Evolutionary conservation across 208 protist genomes (phyloP).

Genomic region (Trichomonas vaginalis): DNA sequence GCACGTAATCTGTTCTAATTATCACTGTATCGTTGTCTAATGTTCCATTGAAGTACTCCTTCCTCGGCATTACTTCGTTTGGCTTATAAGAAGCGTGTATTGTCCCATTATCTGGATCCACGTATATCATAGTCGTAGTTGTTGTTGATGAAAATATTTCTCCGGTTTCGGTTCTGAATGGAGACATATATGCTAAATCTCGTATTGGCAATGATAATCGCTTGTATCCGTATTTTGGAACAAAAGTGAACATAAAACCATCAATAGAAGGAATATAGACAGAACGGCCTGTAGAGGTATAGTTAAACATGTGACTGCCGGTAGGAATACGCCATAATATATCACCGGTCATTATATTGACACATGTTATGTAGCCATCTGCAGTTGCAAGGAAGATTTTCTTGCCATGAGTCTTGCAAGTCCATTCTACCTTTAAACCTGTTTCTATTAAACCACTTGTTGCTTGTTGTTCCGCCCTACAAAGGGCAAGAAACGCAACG

Average conservation of each 20-base stretch:
- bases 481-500: too few relatives aligned
- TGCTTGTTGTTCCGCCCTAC: too few relatives aligned
- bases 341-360: background rate
- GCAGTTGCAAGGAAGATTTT: background rate
- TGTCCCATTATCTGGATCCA: background rate
- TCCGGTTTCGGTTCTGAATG: background rate
- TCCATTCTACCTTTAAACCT: background rate
- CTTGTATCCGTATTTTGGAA: background rate
- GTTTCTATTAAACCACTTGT: background rate
- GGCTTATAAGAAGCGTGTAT: background rate
- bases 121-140: background rate
- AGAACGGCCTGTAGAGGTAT: background rate
- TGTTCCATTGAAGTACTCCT: background rate
- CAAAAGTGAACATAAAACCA: background rate
- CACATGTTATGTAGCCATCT: background rate
- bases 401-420: background rate
- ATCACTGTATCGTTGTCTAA: background rate
- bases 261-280: background rate
- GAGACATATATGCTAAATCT: background rate
- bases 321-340: background rate
- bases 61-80: background rate
- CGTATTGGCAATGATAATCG: background rate
- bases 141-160: background rate
- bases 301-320: background rate
- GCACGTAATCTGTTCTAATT: background rate